These are phyloP conservation scores for Cryptosporidium bovis DNA, from an alignment of 169 alveolate species.

Conservation along the genomic window DNA sequence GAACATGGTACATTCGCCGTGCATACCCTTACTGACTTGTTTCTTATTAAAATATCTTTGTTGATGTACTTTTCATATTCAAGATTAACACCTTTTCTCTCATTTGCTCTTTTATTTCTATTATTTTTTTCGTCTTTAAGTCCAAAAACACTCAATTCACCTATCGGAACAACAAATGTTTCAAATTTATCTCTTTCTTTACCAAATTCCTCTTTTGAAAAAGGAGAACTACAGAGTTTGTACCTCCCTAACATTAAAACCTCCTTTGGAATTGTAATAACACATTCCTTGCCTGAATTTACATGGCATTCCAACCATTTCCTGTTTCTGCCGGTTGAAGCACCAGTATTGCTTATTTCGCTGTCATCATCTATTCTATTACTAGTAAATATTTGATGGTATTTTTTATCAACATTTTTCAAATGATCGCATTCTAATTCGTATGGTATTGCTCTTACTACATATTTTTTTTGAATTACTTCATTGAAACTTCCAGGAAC, in stretches of 20 bases:
- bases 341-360: not conserved
- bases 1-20: constrained; percentile 69
- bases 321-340: not conserved
- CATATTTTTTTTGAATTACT: constrained; percentile 11
- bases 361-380: too few species aligned
- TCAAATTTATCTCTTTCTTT: not conserved
- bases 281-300: constrained; percentile 10
- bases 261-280: not conserved
- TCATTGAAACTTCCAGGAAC: constrained; percentile 44
- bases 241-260: constrained; percentile 12
- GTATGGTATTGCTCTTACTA: not conserved
- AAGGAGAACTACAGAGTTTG: constrained; percentile 37
- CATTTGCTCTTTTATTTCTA: not conserved
- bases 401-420: not conserved
- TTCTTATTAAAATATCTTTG: not conserved
- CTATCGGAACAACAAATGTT: constrained; percentile 31
- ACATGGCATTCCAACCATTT: constrained; percentile 9
- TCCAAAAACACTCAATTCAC: constrained; percentile 20
- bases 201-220: constrained; percentile 6
- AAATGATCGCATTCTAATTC: constrained; percentile 14
- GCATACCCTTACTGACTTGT: constrained; percentile 19
- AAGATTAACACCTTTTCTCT: not conserved
- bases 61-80: not conserved
- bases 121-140: not conserved
- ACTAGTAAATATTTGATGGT: too few species aligned